A percentile compares a stretch with the other conserved stretches of the same genome.
Evolutionary conservation across 768 basidiomycete genomes (phyloP).

Genomic region (Naematelia encephala): DNA sequence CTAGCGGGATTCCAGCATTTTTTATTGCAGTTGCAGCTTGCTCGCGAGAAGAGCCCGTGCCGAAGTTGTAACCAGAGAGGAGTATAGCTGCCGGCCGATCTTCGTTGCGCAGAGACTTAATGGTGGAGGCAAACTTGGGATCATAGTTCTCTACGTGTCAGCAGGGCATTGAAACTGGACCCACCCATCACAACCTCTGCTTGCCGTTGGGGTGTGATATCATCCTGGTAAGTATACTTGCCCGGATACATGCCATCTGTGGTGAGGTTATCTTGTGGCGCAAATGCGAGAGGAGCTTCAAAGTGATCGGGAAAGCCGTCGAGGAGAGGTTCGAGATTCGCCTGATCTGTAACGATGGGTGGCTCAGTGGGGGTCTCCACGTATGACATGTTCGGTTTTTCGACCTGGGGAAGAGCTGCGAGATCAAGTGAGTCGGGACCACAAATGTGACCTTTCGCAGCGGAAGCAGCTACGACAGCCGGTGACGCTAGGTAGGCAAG

Average conservation of each 20-base stretch:
- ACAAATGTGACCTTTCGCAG: slow-evolving; percentile 84
- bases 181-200: slow-evolving; percentile 85
- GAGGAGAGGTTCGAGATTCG: slow-evolving; percentile 68
- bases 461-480: slow-evolving; percentile 94
- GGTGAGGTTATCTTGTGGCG: slow-evolving; percentile 94
- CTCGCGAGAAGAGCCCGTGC: slow-evolving; percentile 96
- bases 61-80: slow-evolving; percentile 94
- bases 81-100: slow-evolving; percentile 69
- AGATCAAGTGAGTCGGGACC: slow-evolving; percentile 69
- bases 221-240: slow-evolving; percentile 98
- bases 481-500: slow-evolving; percentile 94
- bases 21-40: slow-evolving; percentile 98
- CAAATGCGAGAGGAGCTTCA: slow-evolving; percentile 80
- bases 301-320: slow-evolving; percentile 80
- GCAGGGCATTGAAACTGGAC: slow-evolving; percentile 11
- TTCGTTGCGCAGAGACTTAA: slow-evolving; percentile 54
- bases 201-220: slow-evolving; percentile 90
- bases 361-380: slow-evolving; percentile 42
- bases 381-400: slow-evolving; percentile 42
- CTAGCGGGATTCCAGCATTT: slow-evolving; percentile 84
- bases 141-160: slow-evolving; percentile 82
- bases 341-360: slow-evolving; percentile 54
- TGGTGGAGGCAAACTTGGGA: slow-evolving; percentile 70
- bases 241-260: slow-evolving; percentile 99
- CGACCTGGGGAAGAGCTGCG: slow-evolving; percentile 54